phyloP scores from a whole-genome alignment of 2,329 filamentous ascomycete genomes.

The Xylariaceae sp. region DNA sequence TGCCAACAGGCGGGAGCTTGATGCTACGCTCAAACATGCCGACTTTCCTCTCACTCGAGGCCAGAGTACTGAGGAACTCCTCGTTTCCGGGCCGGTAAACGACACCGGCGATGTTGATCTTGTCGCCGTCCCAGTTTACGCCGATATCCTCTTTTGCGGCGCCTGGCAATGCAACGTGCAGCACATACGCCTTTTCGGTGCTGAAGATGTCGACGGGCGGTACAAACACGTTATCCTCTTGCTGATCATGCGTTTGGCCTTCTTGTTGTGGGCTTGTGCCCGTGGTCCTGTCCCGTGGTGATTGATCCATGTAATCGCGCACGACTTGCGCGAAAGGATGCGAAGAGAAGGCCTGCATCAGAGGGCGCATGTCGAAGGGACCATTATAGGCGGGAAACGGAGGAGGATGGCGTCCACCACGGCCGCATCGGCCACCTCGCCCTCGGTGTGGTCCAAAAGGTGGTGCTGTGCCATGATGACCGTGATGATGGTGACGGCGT shows the following conservation, averaged over 20 bases:
- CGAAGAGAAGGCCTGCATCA: slow-evolving; percentile 49
- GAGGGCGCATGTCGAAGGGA: slow-evolving; percentile 47
- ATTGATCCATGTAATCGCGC: slow-evolving; percentile 47
- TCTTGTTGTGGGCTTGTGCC: slow-evolving; percentile 21
- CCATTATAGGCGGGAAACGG: slow-evolving; percentile 34
- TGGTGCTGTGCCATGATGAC: slow-evolving; percentile 34
- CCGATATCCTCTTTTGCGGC: slow-evolving; percentile 80
- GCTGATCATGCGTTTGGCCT: slow-evolving; percentile 30
- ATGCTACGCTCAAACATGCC: slow-evolving; percentile 78
- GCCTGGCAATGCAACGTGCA: slow-evolving; percentile 80
- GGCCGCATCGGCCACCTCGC: slow-evolving; percentile 30
- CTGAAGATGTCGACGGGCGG: slow-evolving; percentile 81
- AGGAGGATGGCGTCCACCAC: slow-evolving; percentile 28
- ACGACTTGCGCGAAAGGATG: slow-evolving; percentile 53
- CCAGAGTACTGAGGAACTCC: slow-evolving; percentile 68
- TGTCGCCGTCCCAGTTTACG: slow-evolving; percentile 77
- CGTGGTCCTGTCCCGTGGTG: slow-evolving; percentile 30
- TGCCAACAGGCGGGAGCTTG: slow-evolving; percentile 58
- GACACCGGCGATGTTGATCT: slow-evolving; percentile 74
- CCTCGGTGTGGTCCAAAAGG: slow-evolving; percentile 28
- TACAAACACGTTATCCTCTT: slow-evolving; percentile 55
- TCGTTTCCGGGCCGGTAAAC: slow-evolving; percentile 77
- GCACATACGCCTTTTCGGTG: slow-evolving; percentile 66
- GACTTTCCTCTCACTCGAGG: slow-evolving; percentile 71
- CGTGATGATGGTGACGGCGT: slow-evolving; percentile 31